These are phyloP conservation scores for Botrytis tulipae DNA, from an alignment of 2,329 filamentous ascomycete species.

Conservation along the genomic window DNA sequence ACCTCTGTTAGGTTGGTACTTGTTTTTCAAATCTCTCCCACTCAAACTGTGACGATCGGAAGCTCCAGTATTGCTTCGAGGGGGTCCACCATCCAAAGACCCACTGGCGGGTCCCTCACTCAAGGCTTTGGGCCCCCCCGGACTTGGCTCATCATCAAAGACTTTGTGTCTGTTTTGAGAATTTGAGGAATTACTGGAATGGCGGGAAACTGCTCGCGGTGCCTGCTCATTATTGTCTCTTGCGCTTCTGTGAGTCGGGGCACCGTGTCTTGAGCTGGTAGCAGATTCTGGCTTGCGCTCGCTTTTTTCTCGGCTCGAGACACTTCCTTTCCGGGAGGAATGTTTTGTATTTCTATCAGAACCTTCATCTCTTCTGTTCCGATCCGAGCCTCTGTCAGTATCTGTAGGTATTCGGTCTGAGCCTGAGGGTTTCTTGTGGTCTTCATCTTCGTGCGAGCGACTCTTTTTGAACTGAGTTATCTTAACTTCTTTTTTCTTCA, in stretches of 20 bases:
- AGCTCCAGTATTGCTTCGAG: neutral
- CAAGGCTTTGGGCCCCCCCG: neutral
- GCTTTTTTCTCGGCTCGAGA: neutral
- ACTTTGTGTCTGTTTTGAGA: neutral
- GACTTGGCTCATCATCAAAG: neutral
- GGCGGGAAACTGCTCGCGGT: neutral
- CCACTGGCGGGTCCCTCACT: neutral
- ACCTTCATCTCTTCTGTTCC: neutral
- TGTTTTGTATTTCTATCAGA: neutral
- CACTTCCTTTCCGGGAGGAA: neutral
- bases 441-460: too few relatives aligned
- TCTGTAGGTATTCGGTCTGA: neutral
- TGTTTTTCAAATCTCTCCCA: neutral
- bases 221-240: neutral
- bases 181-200: neutral
- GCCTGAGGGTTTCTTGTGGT: neutral
- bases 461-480: neutral
- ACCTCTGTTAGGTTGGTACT: neutral
- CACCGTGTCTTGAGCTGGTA: neutral
- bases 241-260: neutral
- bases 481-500: too few relatives aligned
- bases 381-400: neutral
- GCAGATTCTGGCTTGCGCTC: neutral
- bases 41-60: neutral
- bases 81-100: neutral